A percentile compares a stretch with the other conserved stretches of the same genome.
These are phyloP conservation scores for Jacaranda copaia DNA, from an alignment of 257 asterid species.

Conservation along the genomic window DNA sequence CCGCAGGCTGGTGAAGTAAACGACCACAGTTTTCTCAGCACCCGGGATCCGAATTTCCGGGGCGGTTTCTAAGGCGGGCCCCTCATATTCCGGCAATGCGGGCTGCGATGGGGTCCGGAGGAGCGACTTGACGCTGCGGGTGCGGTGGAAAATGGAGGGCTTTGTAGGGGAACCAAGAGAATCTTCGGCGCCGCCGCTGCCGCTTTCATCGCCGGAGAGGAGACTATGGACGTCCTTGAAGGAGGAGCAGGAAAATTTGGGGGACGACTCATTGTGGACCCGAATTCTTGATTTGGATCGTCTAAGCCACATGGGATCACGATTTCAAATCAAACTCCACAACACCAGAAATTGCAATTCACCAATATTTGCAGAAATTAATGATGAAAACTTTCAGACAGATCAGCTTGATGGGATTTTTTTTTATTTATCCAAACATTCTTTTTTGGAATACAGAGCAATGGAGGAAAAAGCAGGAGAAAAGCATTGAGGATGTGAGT, in stretches of 20 bases:
- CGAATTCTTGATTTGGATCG: constrained; percentile 68
- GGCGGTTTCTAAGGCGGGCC: constrained; percentile 32
- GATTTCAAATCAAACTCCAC: constrained; percentile 32
- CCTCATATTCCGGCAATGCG: constrained; percentile 29
- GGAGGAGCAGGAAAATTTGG: constrained; percentile 72
- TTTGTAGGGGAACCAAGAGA: constrained; percentile 37
- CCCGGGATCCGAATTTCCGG: constrained; percentile 65
- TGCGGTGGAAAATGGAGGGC: constrained; percentile 77
- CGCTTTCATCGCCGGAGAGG: constrained; percentile 51
- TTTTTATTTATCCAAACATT: not conserved
- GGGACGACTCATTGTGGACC: constrained; percentile 47
- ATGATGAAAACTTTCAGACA: not conserved
- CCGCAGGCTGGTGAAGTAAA: constrained; percentile 85
- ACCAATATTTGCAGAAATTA: not conserved
- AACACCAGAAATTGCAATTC: constrained; percentile 25
- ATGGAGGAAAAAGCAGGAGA: constrained; percentile 44
- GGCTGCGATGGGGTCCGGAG: constrained; percentile 62
- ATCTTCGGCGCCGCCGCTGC: constrained; percentile 15
- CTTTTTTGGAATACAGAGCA: not conserved
- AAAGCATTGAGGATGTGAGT: constrained; percentile 40
- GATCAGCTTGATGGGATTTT: not conserved
- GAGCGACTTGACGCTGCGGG: constrained; percentile 60
- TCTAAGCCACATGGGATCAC: constrained; percentile 79
- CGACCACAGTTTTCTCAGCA: constrained; percentile 70
- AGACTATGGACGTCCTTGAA: constrained; percentile 83